Percentiles rank a stretch among this genome's conserved stretches.
Evolutionary conservation across 1,284 basidiomycete genomes (phyloP).

Genomic region (Cryptococcus amylolentus): DNA sequence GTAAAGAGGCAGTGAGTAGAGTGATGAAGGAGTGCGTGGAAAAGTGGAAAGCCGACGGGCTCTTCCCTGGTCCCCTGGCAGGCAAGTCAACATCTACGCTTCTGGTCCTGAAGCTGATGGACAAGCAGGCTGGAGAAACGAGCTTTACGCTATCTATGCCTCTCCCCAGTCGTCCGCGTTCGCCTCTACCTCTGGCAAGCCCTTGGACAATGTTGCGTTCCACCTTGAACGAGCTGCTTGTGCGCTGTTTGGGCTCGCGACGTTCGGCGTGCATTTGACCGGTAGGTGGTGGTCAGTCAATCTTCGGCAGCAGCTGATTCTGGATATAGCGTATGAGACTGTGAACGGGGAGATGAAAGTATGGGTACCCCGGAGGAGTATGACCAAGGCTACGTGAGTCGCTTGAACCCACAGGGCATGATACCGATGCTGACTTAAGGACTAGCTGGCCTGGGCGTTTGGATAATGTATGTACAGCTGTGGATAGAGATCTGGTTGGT

Average conservation of each 20-base stretch:
- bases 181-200: slow-evolving; percentile 13
- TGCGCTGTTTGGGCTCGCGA: slow-evolving; percentile 80
- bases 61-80: slow-evolving; percentile 46
- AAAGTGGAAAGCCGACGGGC: slow-evolving; percentile 44
- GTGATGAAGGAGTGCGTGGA: slow-evolving; percentile 42
- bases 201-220: slow-evolving; percentile 65
- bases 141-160: slow-evolving; percentile 76
- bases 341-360: slow-evolving; percentile 55
- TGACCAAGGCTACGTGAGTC: slow-evolving; percentile 79
- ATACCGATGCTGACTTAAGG: background rate
- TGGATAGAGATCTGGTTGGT: background rate
- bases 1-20: slow-evolving; percentile 29
- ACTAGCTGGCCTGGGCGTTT: slow-evolving; percentile 61
- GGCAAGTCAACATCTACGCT: slow-evolving; percentile 32
- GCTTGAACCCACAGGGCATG: background rate
- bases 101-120: background rate
- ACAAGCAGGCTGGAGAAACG: slow-evolving; percentile 67
- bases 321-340: slow-evolving; percentile 39
- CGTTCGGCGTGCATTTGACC: slow-evolving; percentile 58
- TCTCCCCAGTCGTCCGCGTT: slow-evolving; percentile 57
- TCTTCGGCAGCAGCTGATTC: background rate
- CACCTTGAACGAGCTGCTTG: slow-evolving; percentile 79
- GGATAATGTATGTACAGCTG: slow-evolving; percentile 25
- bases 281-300: slow-evolving; percentile 15
- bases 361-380: slow-evolving; percentile 83